Conservation (phyloP, 1,284 basidiomycete species). For the Cryptococcus sp. region DNA sequence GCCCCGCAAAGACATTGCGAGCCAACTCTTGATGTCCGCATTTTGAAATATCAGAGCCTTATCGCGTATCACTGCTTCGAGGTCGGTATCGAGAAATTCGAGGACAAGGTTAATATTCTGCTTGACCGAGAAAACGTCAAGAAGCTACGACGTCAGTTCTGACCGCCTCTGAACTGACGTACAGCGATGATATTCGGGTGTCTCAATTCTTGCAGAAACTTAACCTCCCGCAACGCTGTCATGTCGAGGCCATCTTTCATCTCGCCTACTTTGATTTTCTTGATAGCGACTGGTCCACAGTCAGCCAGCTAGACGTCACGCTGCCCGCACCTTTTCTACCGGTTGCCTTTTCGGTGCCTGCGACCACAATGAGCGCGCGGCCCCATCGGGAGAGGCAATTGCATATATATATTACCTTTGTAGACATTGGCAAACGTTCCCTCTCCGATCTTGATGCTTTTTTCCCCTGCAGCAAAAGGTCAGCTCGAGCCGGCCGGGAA, state of each 20-base stretch:
- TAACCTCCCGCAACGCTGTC: constrained; percentile 97
- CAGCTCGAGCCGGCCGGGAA: constrained; percentile 1
- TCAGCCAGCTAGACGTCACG: constrained; percentile 48
- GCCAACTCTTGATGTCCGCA: constrained; percentile 98
- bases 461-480: constrained; percentile 52
- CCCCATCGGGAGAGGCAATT: not conserved
- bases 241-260: constrained; percentile 99
- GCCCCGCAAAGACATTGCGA: constrained; percentile 95
- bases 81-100: constrained; percentile 95
- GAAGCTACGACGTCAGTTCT: constrained; percentile 61
- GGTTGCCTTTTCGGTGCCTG: constrained; percentile 41
- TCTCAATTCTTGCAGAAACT: constrained; percentile 88
- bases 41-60: constrained; percentile 85
- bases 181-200: constrained; percentile 97
- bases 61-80: constrained; percentile 97
- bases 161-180: constrained; percentile 19
- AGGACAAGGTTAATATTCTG: constrained; percentile 95
- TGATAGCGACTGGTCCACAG: constrained; percentile 84
- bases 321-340: constrained; percentile 38
- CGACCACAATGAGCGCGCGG: not conserved
- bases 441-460: constrained; percentile 89
- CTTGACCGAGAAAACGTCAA: constrained; percentile 97
- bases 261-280: constrained; percentile 96
- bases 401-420: constrained; percentile 63
- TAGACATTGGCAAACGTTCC: constrained; percentile 98